Evolutionary conservation across 2,329 filamentous ascomycete genomes (phyloP), one percentile per base, ranked within the genome.

Genomic region (Xylaria sp.): DNA sequence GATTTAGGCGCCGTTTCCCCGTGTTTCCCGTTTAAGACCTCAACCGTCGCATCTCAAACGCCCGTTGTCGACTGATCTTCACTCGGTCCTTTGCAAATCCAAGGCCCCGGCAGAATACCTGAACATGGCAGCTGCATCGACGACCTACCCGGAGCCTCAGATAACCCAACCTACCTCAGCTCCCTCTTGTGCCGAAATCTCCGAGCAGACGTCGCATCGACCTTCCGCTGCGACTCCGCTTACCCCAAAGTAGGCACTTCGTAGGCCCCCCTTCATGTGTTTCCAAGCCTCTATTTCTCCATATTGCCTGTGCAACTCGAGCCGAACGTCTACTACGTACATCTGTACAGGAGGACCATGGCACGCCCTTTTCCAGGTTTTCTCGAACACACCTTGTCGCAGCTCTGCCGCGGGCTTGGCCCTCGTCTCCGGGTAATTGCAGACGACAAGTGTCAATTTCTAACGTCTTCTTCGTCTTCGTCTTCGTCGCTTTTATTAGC

Each of bases 401-500:
- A 61, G 57, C 48, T 39, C 39, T 7, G 40, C 56, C 46, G 44
- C 58, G n/a, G n/a, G 57, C 60, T 62, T 44, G 56, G 61, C 47
- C 60, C 56, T 61, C 56, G 48, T 38, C 19, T 56, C 63, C 66
- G 66, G 65, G 47, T 67, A 68, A 66, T 63, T 62, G 53, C 51
- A 68, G 66, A 67, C 60, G 56, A 68, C 64, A 68, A 62, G 66
- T 69, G 66, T 69, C 63, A 64, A 57, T 49, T 62, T 56, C 16
- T n/a, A n/a, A n/a, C 29, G 9, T 34, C 29, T 34, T 13, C 16
- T 3, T 34, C 29, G 4, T 47, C 17, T 54, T 19, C 22, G 19
- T 50, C 24, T 34, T 37, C 19, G 11, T 41, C 22, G 8, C 18
- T 38, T 40, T 46, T 49, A 47, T 54, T 50, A 54, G 51, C 43